phyloP scores from a whole-genome alignment of 2,329 filamentous ascomycete genomes.

The Dactylellina parvicollis region DNA sequence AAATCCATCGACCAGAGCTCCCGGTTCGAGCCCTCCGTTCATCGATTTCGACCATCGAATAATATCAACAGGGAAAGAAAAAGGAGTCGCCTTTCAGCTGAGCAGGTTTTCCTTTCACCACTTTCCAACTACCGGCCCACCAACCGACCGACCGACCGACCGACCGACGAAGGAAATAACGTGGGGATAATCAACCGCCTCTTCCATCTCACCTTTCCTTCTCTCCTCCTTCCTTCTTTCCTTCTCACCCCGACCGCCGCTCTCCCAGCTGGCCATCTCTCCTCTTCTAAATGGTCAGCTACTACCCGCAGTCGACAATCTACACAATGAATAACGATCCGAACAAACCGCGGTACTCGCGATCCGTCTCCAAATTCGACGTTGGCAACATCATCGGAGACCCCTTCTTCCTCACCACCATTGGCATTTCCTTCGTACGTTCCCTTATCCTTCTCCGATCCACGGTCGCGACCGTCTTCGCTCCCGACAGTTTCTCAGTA shows the following conservation, averaged over 20 bases:
- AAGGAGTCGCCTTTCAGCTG: not conserved
- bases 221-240: not conserved
- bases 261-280: not conserved
- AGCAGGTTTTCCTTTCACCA: not conserved
- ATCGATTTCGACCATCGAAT: not conserved
- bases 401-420: constrained; percentile 92
- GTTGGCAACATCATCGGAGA: constrained; percentile 93
- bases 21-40: not conserved
- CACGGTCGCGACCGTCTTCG: not conserved
- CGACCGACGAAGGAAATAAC: too few species aligned
- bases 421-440: constrained; percentile 89
- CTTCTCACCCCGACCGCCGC: not conserved
- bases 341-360: constrained; percentile 45
- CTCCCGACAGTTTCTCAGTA: not conserved
- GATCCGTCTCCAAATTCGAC: constrained; percentile 68
- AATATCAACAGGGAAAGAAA: not conserved
- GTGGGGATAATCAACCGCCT: constrained; percentile 27
- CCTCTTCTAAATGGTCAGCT: constrained; percentile 42
- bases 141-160: too few species aligned
- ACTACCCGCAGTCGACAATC: constrained; percentile 37
- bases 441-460: not conserved
- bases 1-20: not conserved
- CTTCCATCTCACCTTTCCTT: constrained; percentile 3
- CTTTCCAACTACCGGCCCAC: too few species aligned
- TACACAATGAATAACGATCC: constrained; percentile 51